Evolutionary conservation across 352 stramenopile genomes (phyloP).

Genomic region (Pythium grandisporangium): DNA sequence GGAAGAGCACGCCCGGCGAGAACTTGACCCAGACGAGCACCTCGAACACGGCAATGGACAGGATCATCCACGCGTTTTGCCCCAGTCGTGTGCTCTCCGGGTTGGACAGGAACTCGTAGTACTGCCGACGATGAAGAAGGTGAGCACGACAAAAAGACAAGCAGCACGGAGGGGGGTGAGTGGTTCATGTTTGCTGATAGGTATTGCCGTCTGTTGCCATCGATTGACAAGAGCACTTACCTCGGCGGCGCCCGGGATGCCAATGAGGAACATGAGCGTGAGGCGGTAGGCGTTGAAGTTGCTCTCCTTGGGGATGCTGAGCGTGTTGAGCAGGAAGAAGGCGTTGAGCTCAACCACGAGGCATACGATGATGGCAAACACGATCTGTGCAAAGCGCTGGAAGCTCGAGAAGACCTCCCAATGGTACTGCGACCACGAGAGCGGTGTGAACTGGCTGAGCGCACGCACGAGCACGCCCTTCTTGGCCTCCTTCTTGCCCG

Average conservation of each 20-base stretch:
- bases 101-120: constrained; percentile 83
- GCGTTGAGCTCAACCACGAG: constrained; percentile 88
- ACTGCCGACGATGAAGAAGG: no score
- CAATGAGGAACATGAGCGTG: constrained; percentile 68
- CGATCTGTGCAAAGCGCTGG: constrained; percentile 75
- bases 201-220: no score
- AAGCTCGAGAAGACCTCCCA: constrained; percentile 91
- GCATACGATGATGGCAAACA: constrained; percentile 83
- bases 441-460: constrained; percentile 85
- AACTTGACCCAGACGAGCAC: constrained; percentile 82
- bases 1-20: constrained; percentile 51
- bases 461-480: constrained; percentile 51
- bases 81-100: constrained; percentile 62
- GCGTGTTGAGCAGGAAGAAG: constrained; percentile 89
- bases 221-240: constrained; percentile 12
- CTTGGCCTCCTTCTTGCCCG: constrained; percentile 65
- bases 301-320: constrained; percentile 83
- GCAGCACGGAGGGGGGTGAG: neutral
- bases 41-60: constrained; percentile 70
- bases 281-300: constrained; percentile 80
- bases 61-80: constrained; percentile 80
- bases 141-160: neutral
- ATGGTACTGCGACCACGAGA: constrained; percentile 84
- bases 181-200: no score
- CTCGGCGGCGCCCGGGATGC: constrained; percentile 72